phyloP scores from a whole-genome alignment of 2,329 filamentous ascomycete species.

The Colletotrichum ledebouriae region DNA sequence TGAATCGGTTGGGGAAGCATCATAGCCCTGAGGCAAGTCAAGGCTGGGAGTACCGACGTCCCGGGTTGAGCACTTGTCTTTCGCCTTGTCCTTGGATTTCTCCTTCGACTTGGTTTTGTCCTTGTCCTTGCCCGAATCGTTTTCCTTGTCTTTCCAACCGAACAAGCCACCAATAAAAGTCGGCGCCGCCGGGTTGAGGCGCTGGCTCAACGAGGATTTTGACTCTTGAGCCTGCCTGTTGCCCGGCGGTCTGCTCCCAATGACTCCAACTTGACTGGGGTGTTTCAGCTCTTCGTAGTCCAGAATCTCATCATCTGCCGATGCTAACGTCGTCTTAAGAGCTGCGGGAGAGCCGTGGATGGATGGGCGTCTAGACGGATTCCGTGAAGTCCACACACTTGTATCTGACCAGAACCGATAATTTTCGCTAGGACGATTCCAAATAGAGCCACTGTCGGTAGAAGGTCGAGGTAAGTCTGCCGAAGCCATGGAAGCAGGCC shows the following conservation, averaged over 20 bases:
- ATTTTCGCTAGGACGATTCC: constrained; percentile 71
- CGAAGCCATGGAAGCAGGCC: constrained; percentile 78
- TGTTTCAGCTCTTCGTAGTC: constrained; percentile 68
- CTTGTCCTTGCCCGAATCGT: constrained; percentile 50
- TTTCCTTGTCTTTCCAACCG: constrained; percentile 57
- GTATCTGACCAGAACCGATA: constrained; percentile 77
- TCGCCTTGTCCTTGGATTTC: constrained; percentile 48
- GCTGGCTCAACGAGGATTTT: constrained; percentile 64
- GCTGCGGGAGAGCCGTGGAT: constrained; percentile 80
- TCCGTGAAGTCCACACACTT: constrained; percentile 68
- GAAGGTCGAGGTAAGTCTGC: constrained; percentile 81
- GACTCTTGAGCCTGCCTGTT: constrained; percentile 52
- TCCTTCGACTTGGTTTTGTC: constrained; percentile 55
- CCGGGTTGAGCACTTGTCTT: constrained; percentile 54
- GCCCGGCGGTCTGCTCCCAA: constrained; percentile 79
- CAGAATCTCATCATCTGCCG: constrained; percentile 74
- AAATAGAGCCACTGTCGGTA: constrained; percentile 82
- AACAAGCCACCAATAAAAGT: constrained; percentile 84
- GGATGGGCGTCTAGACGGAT: constrained; percentile 84
- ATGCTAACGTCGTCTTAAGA: constrained; percentile 71
- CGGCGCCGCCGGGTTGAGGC: constrained; percentile 88
- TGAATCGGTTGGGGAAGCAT: constrained; percentile 66
- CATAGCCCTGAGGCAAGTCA: constrained; percentile 54
- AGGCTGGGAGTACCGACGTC: constrained; percentile 54
- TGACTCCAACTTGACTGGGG: constrained; percentile 74